A percentile compares a stretch with the other conserved stretches of the same genome.
phyloP scores from a whole-genome alignment of 2,329 filamentous ascomycete genomes.

The Claviceps sp. region DNA sequence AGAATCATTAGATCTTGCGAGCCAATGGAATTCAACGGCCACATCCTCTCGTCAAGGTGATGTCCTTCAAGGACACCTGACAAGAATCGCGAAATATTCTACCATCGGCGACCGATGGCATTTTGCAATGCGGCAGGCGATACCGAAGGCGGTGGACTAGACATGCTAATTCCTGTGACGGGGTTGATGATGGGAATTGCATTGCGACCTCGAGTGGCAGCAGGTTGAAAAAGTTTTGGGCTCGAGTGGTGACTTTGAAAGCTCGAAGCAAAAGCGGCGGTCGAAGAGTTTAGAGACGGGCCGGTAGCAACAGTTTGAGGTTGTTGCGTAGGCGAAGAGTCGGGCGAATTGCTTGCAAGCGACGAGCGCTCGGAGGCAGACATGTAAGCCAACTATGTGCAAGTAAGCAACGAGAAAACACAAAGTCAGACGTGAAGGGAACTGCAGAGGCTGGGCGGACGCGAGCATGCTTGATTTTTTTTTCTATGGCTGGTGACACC shows the following conservation, averaged over 20 bases:
- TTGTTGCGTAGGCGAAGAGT: slow-evolving; percentile 81
- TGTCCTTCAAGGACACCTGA: slow-evolving; percentile 21
- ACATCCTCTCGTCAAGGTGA: slow-evolving; percentile 14
- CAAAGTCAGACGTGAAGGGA: slow-evolving; percentile 17
- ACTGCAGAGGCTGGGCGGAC: not conserved
- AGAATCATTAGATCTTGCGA: slow-evolving; percentile 17
- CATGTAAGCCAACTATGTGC: slow-evolving; percentile 68
- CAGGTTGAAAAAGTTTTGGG: slow-evolving; percentile 81
- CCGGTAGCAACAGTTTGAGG: slow-evolving; percentile 65
- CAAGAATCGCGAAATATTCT: slow-evolving; percentile 16
- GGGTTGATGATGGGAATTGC: slow-evolving; percentile 98
- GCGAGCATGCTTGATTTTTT: not conserved
- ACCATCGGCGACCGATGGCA: slow-evolving; percentile 40
- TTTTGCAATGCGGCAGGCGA: slow-evolving; percentile 50
- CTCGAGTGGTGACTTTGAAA: slow-evolving; percentile 52
- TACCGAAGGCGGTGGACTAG: slow-evolving; percentile 69
- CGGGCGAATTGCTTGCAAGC: slow-evolving; percentile 84
- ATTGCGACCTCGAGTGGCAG: slow-evolving; percentile 80
- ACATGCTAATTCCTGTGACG: slow-evolving; percentile 73
- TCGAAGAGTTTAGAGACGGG: slow-evolving; percentile 58
- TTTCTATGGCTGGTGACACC: not conserved
- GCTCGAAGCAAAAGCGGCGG: slow-evolving; percentile 51
- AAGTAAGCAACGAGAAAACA: slow-evolving; percentile 9
- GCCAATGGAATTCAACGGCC: slow-evolving; percentile 23
- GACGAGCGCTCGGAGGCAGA: slow-evolving; percentile 90